Conservation (phyloP, 2,329 filamentous ascomycete genomes). For the Fusarium globosum region DNA sequence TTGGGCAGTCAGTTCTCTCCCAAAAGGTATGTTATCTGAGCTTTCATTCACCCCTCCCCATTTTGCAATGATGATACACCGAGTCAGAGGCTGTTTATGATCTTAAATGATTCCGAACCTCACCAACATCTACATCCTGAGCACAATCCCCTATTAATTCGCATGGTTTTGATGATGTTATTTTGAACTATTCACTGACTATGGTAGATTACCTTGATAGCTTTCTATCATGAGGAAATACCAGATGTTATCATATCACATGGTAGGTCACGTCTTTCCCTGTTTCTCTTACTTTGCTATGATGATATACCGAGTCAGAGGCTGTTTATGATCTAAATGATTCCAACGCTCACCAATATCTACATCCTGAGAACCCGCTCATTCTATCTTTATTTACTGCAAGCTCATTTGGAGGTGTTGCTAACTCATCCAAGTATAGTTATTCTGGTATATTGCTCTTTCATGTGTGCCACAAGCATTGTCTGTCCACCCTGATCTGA, state of each 20-base stretch:
- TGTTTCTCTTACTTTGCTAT: conserved; percentile 40
- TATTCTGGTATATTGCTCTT: neutral
- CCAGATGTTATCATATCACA: neutral
- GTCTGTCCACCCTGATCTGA: neutral
- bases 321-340: conserved; percentile 61
- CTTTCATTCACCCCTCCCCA: neutral
- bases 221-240: neutral
- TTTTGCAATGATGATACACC: conserved; percentile 53
- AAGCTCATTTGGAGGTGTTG: neutral
- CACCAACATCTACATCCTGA: conserved; percentile 46
- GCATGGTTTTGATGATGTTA: neutral
- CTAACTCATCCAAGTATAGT: neutral
- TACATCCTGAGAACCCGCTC: conserved; percentile 33
- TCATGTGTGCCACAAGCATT: neutral
- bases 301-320: conserved; percentile 57
- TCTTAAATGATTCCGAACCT: conserved; percentile 53
- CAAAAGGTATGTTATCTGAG: conserved; percentile 42
- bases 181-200: conserved; percentile 8
- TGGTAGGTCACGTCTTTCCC: conserved; percentile 36
- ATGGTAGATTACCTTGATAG: neutral
- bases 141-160: neutral
- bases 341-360: conserved; percentile 51
- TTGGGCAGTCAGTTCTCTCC: conserved; percentile 24
- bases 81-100: conserved; percentile 65
- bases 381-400: neutral